These are phyloP conservation scores for Clonostachys rhizophaga DNA, from an alignment of 2,329 filamentous ascomycete species.

Conservation along the genomic window DNA sequence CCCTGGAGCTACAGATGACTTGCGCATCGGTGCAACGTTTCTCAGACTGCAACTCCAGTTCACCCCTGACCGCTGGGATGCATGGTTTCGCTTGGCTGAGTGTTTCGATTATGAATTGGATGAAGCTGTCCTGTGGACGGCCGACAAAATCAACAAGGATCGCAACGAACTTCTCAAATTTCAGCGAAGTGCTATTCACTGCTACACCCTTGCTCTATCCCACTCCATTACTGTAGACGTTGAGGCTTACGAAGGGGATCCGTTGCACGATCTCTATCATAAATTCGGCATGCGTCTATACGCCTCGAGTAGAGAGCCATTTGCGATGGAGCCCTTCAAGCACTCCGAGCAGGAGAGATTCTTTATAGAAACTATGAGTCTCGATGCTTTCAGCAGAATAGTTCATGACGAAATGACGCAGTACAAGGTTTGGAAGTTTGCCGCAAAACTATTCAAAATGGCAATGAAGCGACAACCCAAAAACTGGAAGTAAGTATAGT, in stretches of 20 bases:
- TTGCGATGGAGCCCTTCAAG: conserved; percentile 57
- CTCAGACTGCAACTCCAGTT: conserved; percentile 80
- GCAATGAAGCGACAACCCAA: conserved; percentile 48
- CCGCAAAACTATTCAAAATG: conserved; percentile 49
- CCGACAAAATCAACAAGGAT: conserved; percentile 86
- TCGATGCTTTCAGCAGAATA: conserved; percentile 45
- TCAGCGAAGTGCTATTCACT: conserved; percentile 79
- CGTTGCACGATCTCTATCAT: conserved; percentile 53
- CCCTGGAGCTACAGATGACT: conserved; percentile 75
- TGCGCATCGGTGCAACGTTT: conserved; percentile 76
- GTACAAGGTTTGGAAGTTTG: conserved; percentile 59
- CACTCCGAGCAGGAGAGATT: conserved; percentile 53
- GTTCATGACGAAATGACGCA: conserved; percentile 52
- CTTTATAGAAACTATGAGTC: conserved; percentile 45
- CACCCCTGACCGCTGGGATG: conserved; percentile 78
- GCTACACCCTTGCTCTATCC: conserved; percentile 60
- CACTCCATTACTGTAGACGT: conserved; percentile 42
- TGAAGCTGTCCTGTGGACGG: conserved; percentile 81
- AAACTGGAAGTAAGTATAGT: conserved; percentile 48
- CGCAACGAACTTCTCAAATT: conserved; percentile 68
- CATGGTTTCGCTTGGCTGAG: conserved; percentile 85
- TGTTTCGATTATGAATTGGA: conserved; percentile 86
- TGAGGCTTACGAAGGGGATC: conserved; percentile 41
- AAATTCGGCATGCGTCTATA: conserved; percentile 59
- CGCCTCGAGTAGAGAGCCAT: conserved; percentile 56